Conservation (phyloP, 2,329 filamentous ascomycete genomes). For the Dothideomycetidae sp. region DNA sequence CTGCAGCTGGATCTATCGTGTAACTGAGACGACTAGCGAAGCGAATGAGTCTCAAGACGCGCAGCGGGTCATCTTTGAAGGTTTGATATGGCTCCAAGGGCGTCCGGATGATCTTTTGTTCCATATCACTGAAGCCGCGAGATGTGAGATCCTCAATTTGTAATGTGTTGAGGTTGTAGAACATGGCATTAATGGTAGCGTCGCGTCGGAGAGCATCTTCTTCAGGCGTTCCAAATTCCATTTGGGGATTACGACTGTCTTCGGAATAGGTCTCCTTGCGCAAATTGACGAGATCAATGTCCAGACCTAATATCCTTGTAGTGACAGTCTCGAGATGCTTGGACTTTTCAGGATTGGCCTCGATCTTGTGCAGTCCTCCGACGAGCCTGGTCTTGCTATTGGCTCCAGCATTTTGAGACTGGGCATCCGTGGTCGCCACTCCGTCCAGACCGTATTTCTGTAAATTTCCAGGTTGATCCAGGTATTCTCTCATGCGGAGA, state of each 20-base stretch:
- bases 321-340: slow-evolving; percentile 92
- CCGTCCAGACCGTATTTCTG: slow-evolving; percentile 43
- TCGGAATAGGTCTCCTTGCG: slow-evolving; percentile 81
- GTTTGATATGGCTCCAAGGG: slow-evolving; percentile 80
- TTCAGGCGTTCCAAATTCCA: slow-evolving; percentile 84
- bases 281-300: slow-evolving; percentile 89
- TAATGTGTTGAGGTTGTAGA: slow-evolving; percentile 78
- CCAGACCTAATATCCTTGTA: slow-evolving; percentile 68
- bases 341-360: slow-evolving; percentile 86
- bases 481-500: slow-evolving; percentile 53
- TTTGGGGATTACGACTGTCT: slow-evolving; percentile 77
- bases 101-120: slow-evolving; percentile 59
- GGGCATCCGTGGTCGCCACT: slow-evolving; percentile 23
- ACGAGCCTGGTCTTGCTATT: slow-evolving; percentile 42
- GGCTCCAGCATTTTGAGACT: slow-evolving; percentile 26
- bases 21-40: slow-evolving; percentile 81
- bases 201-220: slow-evolving; percentile 84
- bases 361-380: slow-evolving; percentile 72
- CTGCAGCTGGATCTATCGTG: slow-evolving; percentile 54
- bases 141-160: slow-evolving; percentile 74
- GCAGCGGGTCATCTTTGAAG: slow-evolving; percentile 83
- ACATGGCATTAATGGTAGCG: slow-evolving; percentile 88
- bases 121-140: slow-evolving; percentile 60
- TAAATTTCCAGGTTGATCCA: slow-evolving; percentile 44
- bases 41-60: slow-evolving; percentile 72